Evolutionary conservation across 139 green algal genomes (phyloP).

Genomic region (Coccomyxa sp.): DNA sequence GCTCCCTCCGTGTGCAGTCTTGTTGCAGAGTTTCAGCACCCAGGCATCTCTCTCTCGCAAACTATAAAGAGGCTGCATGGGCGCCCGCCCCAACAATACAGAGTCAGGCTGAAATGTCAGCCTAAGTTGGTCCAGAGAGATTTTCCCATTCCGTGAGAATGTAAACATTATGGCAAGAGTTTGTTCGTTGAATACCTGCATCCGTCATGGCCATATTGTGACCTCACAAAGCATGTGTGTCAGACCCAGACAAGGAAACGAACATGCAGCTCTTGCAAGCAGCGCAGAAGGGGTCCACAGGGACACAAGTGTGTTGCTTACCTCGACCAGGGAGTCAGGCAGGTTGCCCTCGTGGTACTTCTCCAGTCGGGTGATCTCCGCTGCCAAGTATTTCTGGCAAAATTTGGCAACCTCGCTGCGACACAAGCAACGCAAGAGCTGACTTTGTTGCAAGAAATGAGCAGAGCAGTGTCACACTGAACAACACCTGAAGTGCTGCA

Average conservation of each 20-base stretch:
- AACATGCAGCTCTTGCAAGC: too few species aligned
- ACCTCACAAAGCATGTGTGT: too few species aligned
- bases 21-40: neutral
- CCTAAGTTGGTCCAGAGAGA: too few species aligned
- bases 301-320: neutral
- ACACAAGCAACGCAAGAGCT: neutral
- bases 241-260: too few species aligned
- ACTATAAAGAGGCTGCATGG: neutral
- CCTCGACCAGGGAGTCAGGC: constrained; percentile 55
- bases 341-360: constrained; percentile 53
- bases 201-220: too few species aligned
- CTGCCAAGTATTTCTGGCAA: constrained; percentile 69
- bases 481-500: neutral
- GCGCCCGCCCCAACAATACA: too few species aligned
- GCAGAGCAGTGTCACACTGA: neutral
- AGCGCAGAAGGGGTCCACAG: too few species aligned
- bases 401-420: constrained; percentile 82
- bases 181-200: too few species aligned
- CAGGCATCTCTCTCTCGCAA: neutral
- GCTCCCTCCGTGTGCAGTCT: neutral
- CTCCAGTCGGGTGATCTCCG: constrained; percentile 59
- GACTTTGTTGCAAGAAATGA: neutral
- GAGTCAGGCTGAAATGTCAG: too few species aligned
- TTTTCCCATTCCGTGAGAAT: too few species aligned
- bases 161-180: too few species aligned